Evolutionary conservation across 2,329 filamentous ascomycete species (phyloP).

Genomic region (Penicillium sumatraense): DNA sequence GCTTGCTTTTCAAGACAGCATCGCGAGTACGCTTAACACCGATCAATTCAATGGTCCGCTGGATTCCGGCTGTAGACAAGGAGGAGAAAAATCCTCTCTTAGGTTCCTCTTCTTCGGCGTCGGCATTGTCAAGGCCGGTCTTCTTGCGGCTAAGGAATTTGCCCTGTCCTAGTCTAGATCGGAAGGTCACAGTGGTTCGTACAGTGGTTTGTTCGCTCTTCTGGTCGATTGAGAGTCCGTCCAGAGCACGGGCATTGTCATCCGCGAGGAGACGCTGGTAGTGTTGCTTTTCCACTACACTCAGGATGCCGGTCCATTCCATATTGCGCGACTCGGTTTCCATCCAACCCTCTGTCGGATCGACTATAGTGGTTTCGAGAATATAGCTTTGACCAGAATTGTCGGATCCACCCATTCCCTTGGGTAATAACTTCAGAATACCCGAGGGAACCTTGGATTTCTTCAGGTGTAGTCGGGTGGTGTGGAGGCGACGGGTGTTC

Average conservation of each 20-base stretch:
- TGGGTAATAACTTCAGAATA: constrained; percentile 65
- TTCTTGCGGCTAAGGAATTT: constrained; percentile 52
- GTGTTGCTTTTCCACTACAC: constrained; percentile 64
- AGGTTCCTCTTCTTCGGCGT: constrained; percentile 55
- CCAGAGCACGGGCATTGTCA: constrained; percentile 24
- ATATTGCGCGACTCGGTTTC: constrained; percentile 67
- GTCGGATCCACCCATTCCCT: constrained; percentile 61
- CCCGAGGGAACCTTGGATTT: constrained; percentile 65
- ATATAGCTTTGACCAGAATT: constrained; percentile 66
- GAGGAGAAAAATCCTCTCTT: constrained; percentile 63
- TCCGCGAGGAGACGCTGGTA: constrained; percentile 54
- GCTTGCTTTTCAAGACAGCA: constrained; percentile 65
- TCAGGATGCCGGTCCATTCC: constrained; percentile 68
- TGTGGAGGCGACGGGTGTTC: constrained; percentile 63
- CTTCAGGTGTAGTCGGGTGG: constrained; percentile 66
- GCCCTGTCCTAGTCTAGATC: constrained; percentile 64
- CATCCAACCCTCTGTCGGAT: constrained; percentile 68
- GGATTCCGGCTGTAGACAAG: constrained; percentile 63
- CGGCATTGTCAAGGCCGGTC: constrained; percentile 42
- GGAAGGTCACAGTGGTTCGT: constrained; percentile 64
- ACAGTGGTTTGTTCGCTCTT: constrained; percentile 59
- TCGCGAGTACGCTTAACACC: constrained; percentile 64
- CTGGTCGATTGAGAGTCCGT: constrained; percentile 42
- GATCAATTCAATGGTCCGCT: constrained; percentile 67
- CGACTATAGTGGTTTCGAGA: constrained; percentile 65